These are phyloP conservation scores for Tetrapisispora pingtungensis DNA, from an alignment of 805 yeast species.

Conservation along the genomic window DNA sequence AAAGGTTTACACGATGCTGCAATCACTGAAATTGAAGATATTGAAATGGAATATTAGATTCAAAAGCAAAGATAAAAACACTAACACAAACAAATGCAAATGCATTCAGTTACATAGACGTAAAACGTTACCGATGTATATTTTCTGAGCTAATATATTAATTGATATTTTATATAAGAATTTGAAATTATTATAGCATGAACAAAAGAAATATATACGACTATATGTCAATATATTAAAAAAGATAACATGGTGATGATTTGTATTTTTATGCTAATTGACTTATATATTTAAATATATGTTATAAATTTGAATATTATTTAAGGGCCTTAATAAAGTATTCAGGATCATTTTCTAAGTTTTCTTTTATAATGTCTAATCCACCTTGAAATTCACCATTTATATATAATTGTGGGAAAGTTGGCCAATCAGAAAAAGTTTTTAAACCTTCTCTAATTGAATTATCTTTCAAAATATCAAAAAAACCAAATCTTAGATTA, in stretches of 20 bases:
- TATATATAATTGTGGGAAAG: slow-evolving; percentile 93
- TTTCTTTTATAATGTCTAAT: slow-evolving; percentile 88
- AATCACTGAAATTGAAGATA: slow-evolving; percentile 10
- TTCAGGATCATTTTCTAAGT: slow-evolving; percentile 80
- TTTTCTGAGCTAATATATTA: too few species aligned
- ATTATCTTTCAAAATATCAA: slow-evolving; percentile 92
- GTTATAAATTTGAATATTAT: slow-evolving; percentile 1
- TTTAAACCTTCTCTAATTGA: slow-evolving; percentile 90
- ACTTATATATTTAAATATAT: too few species aligned
- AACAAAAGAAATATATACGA: too few species aligned
- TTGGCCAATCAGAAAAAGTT: slow-evolving; percentile 94
- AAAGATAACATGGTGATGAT: too few species aligned
- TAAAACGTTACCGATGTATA: too few species aligned
- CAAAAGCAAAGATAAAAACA: too few species aligned
- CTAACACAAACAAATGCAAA: too few species aligned
- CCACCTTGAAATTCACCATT: slow-evolving; percentile 98
- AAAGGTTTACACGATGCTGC: slow-evolving; percentile 4
- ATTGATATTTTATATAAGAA: too few species aligned
- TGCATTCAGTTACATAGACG: too few species aligned
- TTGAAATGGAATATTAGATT: neutral
- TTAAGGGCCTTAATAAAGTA: slow-evolving; percentile 62
- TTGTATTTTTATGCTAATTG: too few species aligned
- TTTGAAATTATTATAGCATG: too few species aligned
- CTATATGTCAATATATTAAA: too few species aligned
- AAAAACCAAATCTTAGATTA: slow-evolving; percentile 93